phyloP scores from a whole-genome alignment of 1,284 basidiomycete genomes.

The Amylostereum areolatum region DNA sequence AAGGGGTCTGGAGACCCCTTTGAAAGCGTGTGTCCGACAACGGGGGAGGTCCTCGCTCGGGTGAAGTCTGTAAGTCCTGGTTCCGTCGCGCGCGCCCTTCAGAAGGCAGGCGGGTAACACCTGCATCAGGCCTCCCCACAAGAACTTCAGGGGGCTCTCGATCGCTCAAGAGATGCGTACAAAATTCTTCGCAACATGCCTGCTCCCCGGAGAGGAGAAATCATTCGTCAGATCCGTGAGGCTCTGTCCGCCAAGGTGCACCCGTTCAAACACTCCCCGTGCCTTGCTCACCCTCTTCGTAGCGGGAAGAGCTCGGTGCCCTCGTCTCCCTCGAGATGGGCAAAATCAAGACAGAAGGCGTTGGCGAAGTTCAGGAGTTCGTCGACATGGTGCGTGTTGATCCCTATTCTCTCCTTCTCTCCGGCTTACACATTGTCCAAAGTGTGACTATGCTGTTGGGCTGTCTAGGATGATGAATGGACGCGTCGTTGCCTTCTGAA shows the following conservation, averaged over 20 bases:
- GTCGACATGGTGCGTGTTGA: constrained; percentile 74
- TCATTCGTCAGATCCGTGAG: constrained; percentile 83
- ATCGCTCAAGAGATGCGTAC: constrained; percentile 68
- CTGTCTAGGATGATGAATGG: constrained; percentile 91
- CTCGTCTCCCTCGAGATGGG: constrained; percentile 91
- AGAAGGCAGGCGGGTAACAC: background rate
- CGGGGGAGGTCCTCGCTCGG: constrained; percentile 67
- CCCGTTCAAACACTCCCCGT: background rate
- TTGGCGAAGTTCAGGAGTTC: constrained; percentile 93
- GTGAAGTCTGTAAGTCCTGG: constrained; percentile 49
- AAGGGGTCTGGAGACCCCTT: constrained; percentile 67
- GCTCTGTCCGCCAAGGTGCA: constrained; percentile 74
- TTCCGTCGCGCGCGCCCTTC: background rate
- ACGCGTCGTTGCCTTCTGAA: constrained; percentile 77
- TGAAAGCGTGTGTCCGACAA: constrained; percentile 68
- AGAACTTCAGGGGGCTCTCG: constrained; percentile 62
- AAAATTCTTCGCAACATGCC: constrained; percentile 70
- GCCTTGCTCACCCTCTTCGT: constrained; percentile 7
- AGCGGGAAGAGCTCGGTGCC: constrained; percentile 80
- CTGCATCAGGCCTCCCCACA: constrained; percentile 49
- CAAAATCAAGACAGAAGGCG: constrained; percentile 90
- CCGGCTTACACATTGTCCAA: background rate
- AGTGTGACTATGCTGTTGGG: constrained; percentile 76
- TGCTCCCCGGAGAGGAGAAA: constrained; percentile 82
- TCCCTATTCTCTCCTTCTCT: constrained; percentile 1